Evolutionary conservation across 1,139 yeast species (phyloP), one percentile per base, ranked within the genome.

Genomic region (Hyphopichia pseudoburtonii): DNA sequence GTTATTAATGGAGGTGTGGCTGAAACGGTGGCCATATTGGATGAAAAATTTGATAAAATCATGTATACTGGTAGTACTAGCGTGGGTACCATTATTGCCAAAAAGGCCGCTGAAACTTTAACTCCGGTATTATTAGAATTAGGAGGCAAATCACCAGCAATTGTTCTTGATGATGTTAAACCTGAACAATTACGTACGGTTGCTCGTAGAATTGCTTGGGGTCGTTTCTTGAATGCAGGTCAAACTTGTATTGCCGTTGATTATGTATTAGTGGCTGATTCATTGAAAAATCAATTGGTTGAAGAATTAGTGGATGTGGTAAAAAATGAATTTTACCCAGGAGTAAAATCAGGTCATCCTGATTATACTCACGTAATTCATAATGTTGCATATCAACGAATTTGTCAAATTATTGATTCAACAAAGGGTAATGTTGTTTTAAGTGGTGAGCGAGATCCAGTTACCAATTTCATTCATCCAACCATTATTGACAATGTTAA

Each of bases 231-330:
- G 29, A 89, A 87, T 56, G 79, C 84, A n/a, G 97, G 97, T 19
- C 97, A 89, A 62, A 81, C 94, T 2, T 89, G 97, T 67, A 87
- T 88, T 31, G 87, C 95, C 2, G 85, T 89, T 8, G 97, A 90
- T 61, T 90, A 88, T 52, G 66, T 85, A 7, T 54, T 88, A 35
- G 83, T 82, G 17, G 89, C 84, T 42, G 76, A 73, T 31, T 62
- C 70, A 2, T 57, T 80, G 16, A 77, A 80, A 48, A 73, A 67
- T n/a, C 66, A 75, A 46, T 76, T 87, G 36, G 61, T 80, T 3
- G 51, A 52, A 3, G 69, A 61, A 12, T 54, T 84, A 15, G 57
- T 64, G 18, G 55, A 62, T 28, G 69, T 74, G 3, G 52, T 80
- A 28, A 54, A 70, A 19, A 60, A 66, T 14, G 60, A 66, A 15